phyloP scores from a whole-genome alignment of 179 eudicot species.

The Spergularia azorica region DNA sequence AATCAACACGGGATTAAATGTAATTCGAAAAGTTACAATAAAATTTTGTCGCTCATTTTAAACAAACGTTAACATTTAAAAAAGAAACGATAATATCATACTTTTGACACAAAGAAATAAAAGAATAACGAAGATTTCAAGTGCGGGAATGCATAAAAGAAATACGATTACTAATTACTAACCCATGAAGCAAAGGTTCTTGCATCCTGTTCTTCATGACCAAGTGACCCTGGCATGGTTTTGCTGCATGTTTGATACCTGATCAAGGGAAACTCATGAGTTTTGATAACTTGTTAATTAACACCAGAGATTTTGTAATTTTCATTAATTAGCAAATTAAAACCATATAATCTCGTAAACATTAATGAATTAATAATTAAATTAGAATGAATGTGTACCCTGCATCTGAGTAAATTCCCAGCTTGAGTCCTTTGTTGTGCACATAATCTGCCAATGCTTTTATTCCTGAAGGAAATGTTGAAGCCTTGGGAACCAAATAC shows the following conservation, averaged over 20 bases:
- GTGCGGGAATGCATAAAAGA: background rate
- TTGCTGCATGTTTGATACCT: conserved; percentile 27
- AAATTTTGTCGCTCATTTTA: too few species aligned
- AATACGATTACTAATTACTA: background rate
- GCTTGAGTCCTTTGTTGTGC: conserved; percentile 69
- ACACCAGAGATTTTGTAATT: background rate
- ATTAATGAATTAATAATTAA: background rate
- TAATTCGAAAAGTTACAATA: too few species aligned
- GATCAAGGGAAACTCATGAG: background rate
- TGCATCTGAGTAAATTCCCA: conserved; percentile 80
- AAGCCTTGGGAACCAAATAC: conserved; percentile 53
- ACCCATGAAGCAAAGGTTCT: conserved; percentile 49
- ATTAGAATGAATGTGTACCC: conserved; percentile 44
- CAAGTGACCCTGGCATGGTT: conserved; percentile 49
- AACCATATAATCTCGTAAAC: background rate
- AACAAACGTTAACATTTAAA: background rate
- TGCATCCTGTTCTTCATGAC: conserved; percentile 44
- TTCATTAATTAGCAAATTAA: background rate
- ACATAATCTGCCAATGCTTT: conserved; percentile 86
- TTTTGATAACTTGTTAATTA: background rate
- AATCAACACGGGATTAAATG: background rate
- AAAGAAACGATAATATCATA: background rate
- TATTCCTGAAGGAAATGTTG: conserved; percentile 81
- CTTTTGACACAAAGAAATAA: background rate
- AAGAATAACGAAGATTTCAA: background rate